Conservation (phyloP, 2,329 filamentous ascomycete genomes). For the Ramularia endophylla region DNA sequence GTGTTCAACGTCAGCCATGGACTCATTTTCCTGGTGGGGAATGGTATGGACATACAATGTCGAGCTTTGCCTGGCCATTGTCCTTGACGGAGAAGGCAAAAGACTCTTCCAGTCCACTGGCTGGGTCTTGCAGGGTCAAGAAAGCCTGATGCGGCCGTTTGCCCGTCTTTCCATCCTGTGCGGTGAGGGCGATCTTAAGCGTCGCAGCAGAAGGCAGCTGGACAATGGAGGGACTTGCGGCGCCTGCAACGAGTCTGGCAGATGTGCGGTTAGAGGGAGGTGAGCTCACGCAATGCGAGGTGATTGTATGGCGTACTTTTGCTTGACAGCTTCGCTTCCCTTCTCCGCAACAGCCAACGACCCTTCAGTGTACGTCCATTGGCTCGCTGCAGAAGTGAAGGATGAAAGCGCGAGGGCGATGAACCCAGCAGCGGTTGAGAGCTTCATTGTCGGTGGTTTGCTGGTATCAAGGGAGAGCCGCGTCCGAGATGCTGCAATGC, state of each 20-base stretch:
- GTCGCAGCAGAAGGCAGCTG: slow-evolving; percentile 62
- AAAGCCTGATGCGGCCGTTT: slow-evolving; percentile 94
- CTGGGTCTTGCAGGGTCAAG: slow-evolving; percentile 69
- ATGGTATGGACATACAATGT: slow-evolving; percentile 60
- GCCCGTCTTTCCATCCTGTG: slow-evolving; percentile 68
- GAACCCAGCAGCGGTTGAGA: slow-evolving; percentile 14
- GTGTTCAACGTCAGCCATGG: not conserved
- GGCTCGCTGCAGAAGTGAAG: slow-evolving; percentile 43
- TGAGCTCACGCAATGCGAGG: not conserved
- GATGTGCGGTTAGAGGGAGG: not conserved
- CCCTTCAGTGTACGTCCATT: slow-evolving; percentile 71
- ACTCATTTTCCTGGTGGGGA: slow-evolving; percentile 19
- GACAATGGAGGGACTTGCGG: slow-evolving; percentile 51
- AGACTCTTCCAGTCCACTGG: slow-evolving; percentile 75
- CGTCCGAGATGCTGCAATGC: no score
- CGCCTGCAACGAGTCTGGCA: slow-evolving; percentile 42
- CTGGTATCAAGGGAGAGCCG: no score
- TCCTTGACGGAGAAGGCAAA: slow-evolving; percentile 82
- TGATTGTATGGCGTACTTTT: slow-evolving; percentile 42
- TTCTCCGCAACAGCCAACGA: slow-evolving; percentile 60
- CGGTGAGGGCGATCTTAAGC: slow-evolving; percentile 75
- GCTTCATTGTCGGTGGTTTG: slow-evolving; percentile 22
- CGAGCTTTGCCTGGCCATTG: slow-evolving; percentile 76
- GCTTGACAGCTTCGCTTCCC: slow-evolving; percentile 50
- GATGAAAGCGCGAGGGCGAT: slow-evolving; percentile 14